These are phyloP conservation scores for Pichia thaimueangensis DNA, from an alignment of 805 yeast species.

Conservation along the genomic window DNA sequence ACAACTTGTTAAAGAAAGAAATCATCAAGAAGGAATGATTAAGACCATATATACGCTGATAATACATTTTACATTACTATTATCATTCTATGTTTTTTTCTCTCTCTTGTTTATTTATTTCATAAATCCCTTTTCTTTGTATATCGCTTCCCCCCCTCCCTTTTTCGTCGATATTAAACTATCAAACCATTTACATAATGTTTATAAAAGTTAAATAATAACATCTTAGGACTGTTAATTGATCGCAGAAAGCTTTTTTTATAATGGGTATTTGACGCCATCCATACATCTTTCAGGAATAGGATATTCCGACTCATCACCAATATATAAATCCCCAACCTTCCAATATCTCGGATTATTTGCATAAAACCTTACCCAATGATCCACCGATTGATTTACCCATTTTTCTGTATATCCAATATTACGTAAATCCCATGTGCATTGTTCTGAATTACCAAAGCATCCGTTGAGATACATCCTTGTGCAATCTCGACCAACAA, in stretches of 20 bases:
- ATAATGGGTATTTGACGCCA: constrained; percentile 6
- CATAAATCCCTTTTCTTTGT: no score
- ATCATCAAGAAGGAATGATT: constrained; percentile 3
- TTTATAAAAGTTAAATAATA: neutral
- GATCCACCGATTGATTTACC: constrained; percentile 29
- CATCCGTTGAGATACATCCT: constrained; percentile 70
- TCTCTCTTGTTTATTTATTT: no score
- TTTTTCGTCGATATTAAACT: no score
- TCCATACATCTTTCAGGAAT: constrained; percentile 3
- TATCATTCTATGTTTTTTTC: no score
- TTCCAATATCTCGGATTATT: constrained; percentile 48
- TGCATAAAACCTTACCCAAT: constrained; percentile 50
- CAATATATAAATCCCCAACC: constrained; percentile 46
- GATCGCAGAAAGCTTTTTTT: no score
- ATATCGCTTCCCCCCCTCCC: no score
- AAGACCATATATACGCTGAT: no score
- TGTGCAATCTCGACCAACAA: constrained; percentile 64
- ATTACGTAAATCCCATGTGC: constrained; percentile 62
- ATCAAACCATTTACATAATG: neutral
- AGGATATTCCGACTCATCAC: neutral
- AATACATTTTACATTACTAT: no score
- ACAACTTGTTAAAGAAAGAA: constrained; percentile 30
- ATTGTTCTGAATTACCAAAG: constrained; percentile 45
- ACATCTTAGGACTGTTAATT: no score
- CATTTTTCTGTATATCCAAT: constrained; percentile 36